phyloP scores from a whole-genome alignment of 1,139 yeast genomes.

The Scheffersomyces segobiensis region DNA sequence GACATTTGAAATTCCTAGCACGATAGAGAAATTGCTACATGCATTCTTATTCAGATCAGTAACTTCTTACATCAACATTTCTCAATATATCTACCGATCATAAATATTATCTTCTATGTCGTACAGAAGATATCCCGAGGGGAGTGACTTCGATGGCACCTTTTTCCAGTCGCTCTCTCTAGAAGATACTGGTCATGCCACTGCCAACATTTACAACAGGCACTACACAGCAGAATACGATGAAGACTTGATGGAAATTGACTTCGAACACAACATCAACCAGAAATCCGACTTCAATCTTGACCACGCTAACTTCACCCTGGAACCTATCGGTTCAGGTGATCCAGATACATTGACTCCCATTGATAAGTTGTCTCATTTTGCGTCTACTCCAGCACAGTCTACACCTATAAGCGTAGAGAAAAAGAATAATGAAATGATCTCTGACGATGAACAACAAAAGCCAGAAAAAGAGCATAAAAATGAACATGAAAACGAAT shows the following conservation, averaged over 20 bases:
- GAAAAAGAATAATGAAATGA: slow-evolving; percentile 5
- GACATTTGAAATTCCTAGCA: no score
- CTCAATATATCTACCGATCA: background rate
- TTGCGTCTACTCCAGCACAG: background rate
- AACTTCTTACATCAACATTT: no score
- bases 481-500: slow-evolving; percentile 8
- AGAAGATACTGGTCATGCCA: slow-evolving; percentile 15
- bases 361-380: background rate
- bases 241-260: slow-evolving; percentile 17
- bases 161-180: slow-evolving; percentile 28
- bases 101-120: background rate
- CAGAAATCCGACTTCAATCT: background rate
- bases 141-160: slow-evolving; percentile 24
- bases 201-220: background rate
- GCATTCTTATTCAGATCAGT: no score
- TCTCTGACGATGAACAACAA: slow-evolving; percentile 1
- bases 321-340: slow-evolving; percentile 4
- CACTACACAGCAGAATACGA: slow-evolving; percentile 4
- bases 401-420: background rate
- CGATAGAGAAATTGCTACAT: no score
- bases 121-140: background rate
- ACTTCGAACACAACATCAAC: slow-evolving; percentile 7
- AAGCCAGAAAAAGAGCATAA: slow-evolving; percentile 1
- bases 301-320: background rate
- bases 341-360: slow-evolving; percentile 3